Conservation (phyloP, 768 basidiomycete genomes). For the Lactarius quietus region DNA sequence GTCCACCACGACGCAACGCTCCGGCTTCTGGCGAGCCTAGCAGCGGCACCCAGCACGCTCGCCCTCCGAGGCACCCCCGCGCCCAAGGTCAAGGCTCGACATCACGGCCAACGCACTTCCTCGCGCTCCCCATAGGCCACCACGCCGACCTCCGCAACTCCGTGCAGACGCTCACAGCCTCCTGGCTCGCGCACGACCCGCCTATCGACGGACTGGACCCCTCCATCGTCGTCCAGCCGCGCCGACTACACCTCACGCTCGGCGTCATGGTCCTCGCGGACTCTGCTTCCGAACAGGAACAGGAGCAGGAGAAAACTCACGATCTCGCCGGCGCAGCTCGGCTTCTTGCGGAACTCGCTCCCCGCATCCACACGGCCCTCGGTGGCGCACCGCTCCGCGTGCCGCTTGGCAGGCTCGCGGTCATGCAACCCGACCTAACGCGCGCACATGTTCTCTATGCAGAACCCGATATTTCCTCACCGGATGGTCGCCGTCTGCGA, state of each 20-base stretch:
- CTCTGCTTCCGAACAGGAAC: constrained; percentile 10
- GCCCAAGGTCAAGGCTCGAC: neutral
- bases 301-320: too few relatives aligned
- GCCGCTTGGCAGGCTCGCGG: constrained; percentile 46
- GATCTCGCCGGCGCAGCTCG: constrained; percentile 30
- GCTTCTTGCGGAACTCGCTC: constrained; percentile 30
- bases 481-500: constrained; percentile 33
- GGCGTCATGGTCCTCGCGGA: constrained; percentile 62
- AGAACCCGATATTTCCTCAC: constrained; percentile 41
- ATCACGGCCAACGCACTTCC: constrained; percentile 19
- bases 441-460: constrained; percentile 56
- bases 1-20: neutral
- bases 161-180: constrained; percentile 31
- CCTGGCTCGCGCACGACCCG: constrained; percentile 32
- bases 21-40: neutral
- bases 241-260: constrained; percentile 67
- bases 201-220: constrained; percentile 52
- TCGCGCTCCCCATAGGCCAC: constrained; percentile 29
- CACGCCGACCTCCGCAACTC: constrained; percentile 32
- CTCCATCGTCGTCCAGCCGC: constrained; percentile 52
- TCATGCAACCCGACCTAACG: constrained; percentile 43
- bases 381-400: constrained; percentile 34
- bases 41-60: neutral
- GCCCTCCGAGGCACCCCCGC: neutral
- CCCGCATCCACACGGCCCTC: constrained; percentile 44